Percentiles rank a stretch among this genome's conserved stretches.
Evolutionary conservation across 257 asterid species (phyloP).

Genomic region (Solanum lycopersicoides): DNA sequence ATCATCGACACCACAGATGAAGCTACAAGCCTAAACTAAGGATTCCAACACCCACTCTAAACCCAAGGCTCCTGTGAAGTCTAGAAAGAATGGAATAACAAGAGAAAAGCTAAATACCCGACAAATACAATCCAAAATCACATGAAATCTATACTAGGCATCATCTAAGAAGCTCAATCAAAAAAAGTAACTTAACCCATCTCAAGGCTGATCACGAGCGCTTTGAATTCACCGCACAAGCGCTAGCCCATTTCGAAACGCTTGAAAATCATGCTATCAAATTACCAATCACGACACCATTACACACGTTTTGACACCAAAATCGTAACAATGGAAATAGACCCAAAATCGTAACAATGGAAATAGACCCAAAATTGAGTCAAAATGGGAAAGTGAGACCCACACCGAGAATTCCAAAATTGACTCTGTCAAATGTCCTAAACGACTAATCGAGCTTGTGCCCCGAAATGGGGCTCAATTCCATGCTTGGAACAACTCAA

Average conservation of each 20-base stretch:
- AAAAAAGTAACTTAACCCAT: background rate
- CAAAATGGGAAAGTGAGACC: background rate
- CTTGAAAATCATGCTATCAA: background rate
- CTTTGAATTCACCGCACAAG: background rate
- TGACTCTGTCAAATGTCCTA: background rate
- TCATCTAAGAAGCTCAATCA: background rate
- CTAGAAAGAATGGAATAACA: background rate
- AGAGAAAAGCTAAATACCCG: background rate
- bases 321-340: background rate
- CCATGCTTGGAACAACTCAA: background rate
- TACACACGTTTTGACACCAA: background rate
- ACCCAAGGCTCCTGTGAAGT: background rate
- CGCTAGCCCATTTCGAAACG: background rate
- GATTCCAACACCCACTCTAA: background rate
- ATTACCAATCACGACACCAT: background rate
- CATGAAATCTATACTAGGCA: background rate
- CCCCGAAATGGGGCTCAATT: background rate
- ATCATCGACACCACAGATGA: background rate
- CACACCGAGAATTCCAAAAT: background rate
- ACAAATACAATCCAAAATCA: background rate
- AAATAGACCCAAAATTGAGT: background rate
- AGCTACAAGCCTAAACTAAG: background rate
- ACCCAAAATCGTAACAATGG: background rate
- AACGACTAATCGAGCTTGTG: background rate
- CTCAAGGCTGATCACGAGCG: background rate